A percentile compares a stretch with the other conserved stretches of the same genome.
Evolutionary conservation across 257 asterid species (phyloP).

Genomic region (Solanum clarkiae): DNA sequence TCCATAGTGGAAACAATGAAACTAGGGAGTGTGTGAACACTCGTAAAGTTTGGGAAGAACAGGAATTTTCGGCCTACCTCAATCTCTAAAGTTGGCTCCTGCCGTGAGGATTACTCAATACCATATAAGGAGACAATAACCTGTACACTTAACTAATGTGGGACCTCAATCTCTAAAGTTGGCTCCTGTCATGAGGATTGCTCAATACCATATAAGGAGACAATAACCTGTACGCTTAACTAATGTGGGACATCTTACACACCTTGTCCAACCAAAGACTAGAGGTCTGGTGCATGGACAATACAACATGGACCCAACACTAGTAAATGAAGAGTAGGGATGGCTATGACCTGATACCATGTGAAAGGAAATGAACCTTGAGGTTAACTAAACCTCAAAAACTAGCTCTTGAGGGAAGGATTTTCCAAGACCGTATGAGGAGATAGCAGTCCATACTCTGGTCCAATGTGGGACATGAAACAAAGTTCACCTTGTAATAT

Average conservation of each 20-base stretch:
- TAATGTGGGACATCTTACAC: not conserved
- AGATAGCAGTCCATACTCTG: not conserved
- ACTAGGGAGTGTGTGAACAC: not conserved
- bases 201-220: not conserved
- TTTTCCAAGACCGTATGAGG: not conserved
- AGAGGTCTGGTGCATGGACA: not conserved
- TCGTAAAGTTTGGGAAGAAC: not conserved
- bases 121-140: not conserved
- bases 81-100: not conserved
- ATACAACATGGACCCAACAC: not conserved
- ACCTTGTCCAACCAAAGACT: not conserved
- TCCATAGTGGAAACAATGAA: not conserved
- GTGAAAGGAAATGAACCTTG: not conserved
- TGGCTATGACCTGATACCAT: not conserved
- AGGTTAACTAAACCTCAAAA: not conserved
- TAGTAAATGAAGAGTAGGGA: not conserved
- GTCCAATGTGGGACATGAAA: not conserved
- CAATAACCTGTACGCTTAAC: not conserved
- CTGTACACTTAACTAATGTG: not conserved
- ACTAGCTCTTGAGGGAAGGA: not conserved
- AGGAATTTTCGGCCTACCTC: not conserved
- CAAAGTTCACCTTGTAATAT: not conserved
- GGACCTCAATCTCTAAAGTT: not conserved
- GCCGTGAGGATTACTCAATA: not conserved
- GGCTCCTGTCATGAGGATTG: not conserved